phyloP scores from a whole-genome alignment of 2,329 filamentous ascomycete species.

The Colletotrichum somersetense region DNA sequence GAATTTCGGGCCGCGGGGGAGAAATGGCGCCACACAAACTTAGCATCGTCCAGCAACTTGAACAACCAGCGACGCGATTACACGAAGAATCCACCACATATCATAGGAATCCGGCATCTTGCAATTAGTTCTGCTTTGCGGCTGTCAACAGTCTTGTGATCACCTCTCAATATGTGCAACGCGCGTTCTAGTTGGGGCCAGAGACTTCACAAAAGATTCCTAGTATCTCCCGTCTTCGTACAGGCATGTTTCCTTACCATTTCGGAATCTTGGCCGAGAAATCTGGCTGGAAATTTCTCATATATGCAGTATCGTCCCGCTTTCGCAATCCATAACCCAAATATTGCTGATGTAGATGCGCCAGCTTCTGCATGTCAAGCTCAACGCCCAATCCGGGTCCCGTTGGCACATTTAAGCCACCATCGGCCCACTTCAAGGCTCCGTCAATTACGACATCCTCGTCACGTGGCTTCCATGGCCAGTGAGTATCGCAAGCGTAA shows the following conservation, averaged over 20 bases:
- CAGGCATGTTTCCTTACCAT: slow-evolving; percentile 44
- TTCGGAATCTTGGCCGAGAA: slow-evolving; percentile 52
- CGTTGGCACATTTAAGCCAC: slow-evolving; percentile 52
- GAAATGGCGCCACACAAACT: too few relatives aligned
- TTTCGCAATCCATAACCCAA: slow-evolving; percentile 53
- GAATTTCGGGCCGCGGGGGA: too few relatives aligned
- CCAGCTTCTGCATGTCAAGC: slow-evolving; percentile 53
- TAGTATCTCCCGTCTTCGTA: too few relatives aligned
- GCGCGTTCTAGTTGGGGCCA: too few relatives aligned
- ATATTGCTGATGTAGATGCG: slow-evolving; percentile 54
- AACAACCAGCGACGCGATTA: too few relatives aligned
- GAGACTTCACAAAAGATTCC: background rate
- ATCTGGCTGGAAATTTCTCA: slow-evolving; percentile 51
- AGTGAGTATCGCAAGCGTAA: slow-evolving; percentile 59
- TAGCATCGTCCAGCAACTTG: too few relatives aligned
- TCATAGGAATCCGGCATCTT: background rate
- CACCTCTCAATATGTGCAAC: background rate
- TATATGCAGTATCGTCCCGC: slow-evolving; percentile 54
- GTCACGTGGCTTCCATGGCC: slow-evolving; percentile 58
- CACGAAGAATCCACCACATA: background rate
- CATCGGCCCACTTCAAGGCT: slow-evolving; percentile 52
- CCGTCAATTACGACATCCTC: slow-evolving; percentile 57
- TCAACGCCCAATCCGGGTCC: slow-evolving; percentile 53
- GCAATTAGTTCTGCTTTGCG: background rate
- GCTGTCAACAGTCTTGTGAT: background rate